Evolutionary conservation across 129 eudicot species (phyloP).

Genomic region (Flaveria robusta): DNA sequence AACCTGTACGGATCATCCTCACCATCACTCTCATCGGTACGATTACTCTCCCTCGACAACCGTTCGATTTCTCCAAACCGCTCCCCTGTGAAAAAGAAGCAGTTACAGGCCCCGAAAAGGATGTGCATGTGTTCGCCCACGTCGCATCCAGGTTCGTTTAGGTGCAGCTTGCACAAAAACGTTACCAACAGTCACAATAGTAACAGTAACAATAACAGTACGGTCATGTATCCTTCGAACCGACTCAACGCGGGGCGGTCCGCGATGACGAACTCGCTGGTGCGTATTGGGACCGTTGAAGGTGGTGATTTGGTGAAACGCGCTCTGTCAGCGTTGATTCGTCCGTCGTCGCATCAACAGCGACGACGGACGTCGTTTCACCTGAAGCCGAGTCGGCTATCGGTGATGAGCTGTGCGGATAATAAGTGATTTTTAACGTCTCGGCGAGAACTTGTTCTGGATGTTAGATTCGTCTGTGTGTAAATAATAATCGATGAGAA

Average conservation of each 20-base stretch:
- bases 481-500: conserved; percentile 33
- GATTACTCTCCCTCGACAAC: neutral
- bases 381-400: conserved; percentile 61
- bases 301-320: conserved; percentile 77
- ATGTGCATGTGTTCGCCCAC: conserved; percentile 11
- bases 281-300: conserved; percentile 76
- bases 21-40: neutral
- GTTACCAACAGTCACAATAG: neutral
- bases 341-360: conserved; percentile 83
- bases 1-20: neutral
- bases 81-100: neutral
- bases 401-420: conserved; percentile 53
- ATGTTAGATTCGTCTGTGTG: conserved; percentile 4
- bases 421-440: neutral
- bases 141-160: neutral
- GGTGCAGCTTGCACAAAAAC: conserved; percentile 11
- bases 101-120: neutral
- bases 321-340: conserved; percentile 76
- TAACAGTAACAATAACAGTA: neutral
- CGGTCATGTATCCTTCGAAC: conserved; percentile 36
- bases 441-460: conserved; percentile 25
- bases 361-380: conserved; percentile 65
- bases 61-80: neutral
- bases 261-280: conserved; percentile 88
- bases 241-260: conserved; percentile 66